Conservation (phyloP, 2,329 filamentous ascomycete genomes). For the Sclerotinia sclerotiorum region DNA sequence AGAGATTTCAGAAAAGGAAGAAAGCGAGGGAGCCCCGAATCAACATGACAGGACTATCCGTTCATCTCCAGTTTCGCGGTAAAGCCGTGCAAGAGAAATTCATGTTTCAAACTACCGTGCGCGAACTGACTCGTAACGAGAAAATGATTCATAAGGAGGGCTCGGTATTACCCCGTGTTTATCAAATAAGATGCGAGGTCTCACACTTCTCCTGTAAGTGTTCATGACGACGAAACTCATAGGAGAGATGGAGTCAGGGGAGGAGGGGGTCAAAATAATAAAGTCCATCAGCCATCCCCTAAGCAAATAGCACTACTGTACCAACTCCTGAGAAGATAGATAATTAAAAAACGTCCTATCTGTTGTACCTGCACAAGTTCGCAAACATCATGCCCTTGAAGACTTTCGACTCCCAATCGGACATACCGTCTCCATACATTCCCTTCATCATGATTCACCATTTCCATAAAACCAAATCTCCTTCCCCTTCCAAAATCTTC, state of each 20-base stretch:
- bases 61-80: constrained; percentile 3
- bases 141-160: background rate
- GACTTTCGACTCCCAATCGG: background rate
- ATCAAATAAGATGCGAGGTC: constrained; percentile 10
- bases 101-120: constrained; percentile 6
- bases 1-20: background rate
- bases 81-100: constrained; percentile 15
- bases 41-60: background rate
- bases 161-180: constrained; percentile 14
- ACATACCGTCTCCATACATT: background rate
- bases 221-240: constrained; percentile 11
- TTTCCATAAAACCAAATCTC: background rate
- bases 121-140: constrained; percentile 3
- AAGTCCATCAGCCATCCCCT: background rate
- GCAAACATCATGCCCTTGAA: background rate
- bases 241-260: background rate
- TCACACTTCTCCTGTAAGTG: background rate
- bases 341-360: background rate
- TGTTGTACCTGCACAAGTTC: constrained; percentile 10
- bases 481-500: background rate
- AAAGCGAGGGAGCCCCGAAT: background rate
- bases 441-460: background rate
- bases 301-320: background rate
- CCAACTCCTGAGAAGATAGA: background rate
- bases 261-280: background rate